A percentile compares a stretch with the other conserved stretches of the same genome.
Conservation (phyloP, 345 rosid genomes). For the Arabis hirsuta region DNA sequence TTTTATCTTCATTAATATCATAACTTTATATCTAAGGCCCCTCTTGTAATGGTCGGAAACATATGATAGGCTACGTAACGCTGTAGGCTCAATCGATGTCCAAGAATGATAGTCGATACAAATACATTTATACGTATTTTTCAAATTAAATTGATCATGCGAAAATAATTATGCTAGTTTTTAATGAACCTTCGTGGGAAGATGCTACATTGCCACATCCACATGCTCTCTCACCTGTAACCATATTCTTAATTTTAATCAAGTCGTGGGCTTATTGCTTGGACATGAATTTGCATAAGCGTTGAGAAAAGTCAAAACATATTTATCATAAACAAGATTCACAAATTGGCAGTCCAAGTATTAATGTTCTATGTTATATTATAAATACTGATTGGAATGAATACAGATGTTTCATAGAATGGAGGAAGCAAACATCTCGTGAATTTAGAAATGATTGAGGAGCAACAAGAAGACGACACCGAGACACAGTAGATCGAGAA, state of each 20-base stretch:
- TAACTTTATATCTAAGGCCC: background rate
- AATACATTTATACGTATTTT: background rate
- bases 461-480: constrained; percentile 33
- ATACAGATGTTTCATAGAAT: too few relatives aligned
- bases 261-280: background rate
- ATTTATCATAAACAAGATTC: constrained; percentile 11
- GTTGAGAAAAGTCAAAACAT: constrained; percentile 10
- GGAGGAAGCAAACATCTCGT: constrained; percentile 30
- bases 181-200: constrained; percentile 37
- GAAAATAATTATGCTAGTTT: constrained; percentile 13
- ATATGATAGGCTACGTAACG: background rate
- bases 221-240: constrained; percentile 25
- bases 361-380: background rate
- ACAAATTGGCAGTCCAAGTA: background rate
- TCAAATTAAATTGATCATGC: constrained; percentile 8
- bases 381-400: too few relatives aligned
- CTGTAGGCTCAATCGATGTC: background rate
- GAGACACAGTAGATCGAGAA: constrained; percentile 21
- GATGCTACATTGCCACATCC: constrained; percentile 15
- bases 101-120: background rate
- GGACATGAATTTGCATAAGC: constrained; percentile 18
- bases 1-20: background rate
- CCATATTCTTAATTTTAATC: constrained; percentile 13
- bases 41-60: background rate
- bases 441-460: constrained; percentile 6